These are phyloP conservation scores for Glarea lozoyensis DNA, from an alignment of 495 filamentous ascomycete genomes.

Conservation along the genomic window DNA sequence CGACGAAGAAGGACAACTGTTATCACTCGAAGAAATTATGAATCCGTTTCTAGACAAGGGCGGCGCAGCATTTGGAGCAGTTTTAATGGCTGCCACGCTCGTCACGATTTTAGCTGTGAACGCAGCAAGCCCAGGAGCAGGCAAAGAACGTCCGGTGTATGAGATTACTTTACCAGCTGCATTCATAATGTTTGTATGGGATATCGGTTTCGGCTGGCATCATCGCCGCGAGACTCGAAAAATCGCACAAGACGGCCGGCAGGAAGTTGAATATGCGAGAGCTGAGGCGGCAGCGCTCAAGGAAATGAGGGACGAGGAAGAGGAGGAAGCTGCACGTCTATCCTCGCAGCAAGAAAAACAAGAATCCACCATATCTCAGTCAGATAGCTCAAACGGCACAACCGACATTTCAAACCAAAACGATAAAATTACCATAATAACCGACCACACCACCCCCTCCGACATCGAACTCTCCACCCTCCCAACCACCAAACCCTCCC, in stretches of 20 bases:
- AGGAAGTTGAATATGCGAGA: constrained; percentile 37
- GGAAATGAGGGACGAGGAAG: no score
- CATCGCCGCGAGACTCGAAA: constrained; percentile 48
- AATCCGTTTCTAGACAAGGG: constrained; percentile 59
- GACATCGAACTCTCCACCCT: constrained; percentile 11
- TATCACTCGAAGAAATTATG: constrained; percentile 60
- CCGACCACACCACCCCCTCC: not conserved
- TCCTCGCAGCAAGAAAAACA: not conserved
- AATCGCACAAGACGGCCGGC: constrained; percentile 45
- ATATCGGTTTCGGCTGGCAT: constrained; percentile 48
- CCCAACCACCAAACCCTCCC: constrained; percentile 4
- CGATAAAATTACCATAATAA: not conserved
- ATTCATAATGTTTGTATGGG: constrained; percentile 53
- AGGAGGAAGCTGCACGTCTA: constrained; percentile 8
- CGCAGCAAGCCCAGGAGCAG: constrained; percentile 35
- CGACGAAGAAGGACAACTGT: constrained; percentile 37
- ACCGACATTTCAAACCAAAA: not conserved
- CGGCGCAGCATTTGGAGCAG: constrained; percentile 48
- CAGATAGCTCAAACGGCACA: not conserved
- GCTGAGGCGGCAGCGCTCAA: constrained; percentile 26
- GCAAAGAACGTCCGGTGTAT: constrained; percentile 43
- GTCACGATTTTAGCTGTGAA: constrained; percentile 40
- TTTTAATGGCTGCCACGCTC: constrained; percentile 53
- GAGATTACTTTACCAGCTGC: constrained; percentile 56
- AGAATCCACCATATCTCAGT: not conserved